Conservation (phyloP, 129 eudicot species). For the Tagetes erecta region DNA sequence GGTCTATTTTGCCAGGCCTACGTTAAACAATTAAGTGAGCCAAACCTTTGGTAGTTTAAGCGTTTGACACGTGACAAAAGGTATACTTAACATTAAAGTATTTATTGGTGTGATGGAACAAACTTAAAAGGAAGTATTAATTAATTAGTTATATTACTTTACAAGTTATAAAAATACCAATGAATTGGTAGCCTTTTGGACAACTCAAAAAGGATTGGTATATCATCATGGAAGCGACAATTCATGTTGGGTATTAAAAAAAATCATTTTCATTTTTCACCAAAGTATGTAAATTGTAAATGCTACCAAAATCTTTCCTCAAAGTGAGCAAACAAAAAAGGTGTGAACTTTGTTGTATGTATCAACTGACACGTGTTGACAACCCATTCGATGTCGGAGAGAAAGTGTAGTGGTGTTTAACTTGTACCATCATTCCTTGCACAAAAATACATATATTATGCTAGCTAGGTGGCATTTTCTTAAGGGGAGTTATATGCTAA, state of each 20-base stretch:
- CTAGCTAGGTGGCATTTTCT: constrained; percentile 19
- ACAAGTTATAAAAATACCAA: constrained; percentile 23
- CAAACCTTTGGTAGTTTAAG: neutral
- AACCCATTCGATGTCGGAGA: neutral
- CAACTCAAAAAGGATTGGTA: constrained; percentile 39
- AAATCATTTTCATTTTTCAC: too few relatives aligned
- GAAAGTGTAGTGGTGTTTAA: constrained; percentile 1
- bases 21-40: neutral
- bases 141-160: constrained; percentile 17
- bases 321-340: constrained; percentile 25
- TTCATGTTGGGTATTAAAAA: constrained; percentile 17
- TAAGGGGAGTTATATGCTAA: constrained; percentile 18
- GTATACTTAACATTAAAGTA: constrained; percentile 36
- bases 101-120: constrained; percentile 30
- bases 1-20: too few relatives aligned
- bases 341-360: neutral
- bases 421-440: constrained; percentile 20
- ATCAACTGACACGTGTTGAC: neutral
- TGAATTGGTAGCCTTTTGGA: constrained; percentile 30
- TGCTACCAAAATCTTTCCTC: constrained; percentile 20
- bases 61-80: neutral
- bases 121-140: constrained; percentile 33
- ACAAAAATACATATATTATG: neutral
- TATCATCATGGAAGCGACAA: constrained; percentile 34
- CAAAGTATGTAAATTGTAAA: too few relatives aligned